Conservation (phyloP, 495 filamentous ascomycete genomes). For the Aspergillus heteromorphus region DNA sequence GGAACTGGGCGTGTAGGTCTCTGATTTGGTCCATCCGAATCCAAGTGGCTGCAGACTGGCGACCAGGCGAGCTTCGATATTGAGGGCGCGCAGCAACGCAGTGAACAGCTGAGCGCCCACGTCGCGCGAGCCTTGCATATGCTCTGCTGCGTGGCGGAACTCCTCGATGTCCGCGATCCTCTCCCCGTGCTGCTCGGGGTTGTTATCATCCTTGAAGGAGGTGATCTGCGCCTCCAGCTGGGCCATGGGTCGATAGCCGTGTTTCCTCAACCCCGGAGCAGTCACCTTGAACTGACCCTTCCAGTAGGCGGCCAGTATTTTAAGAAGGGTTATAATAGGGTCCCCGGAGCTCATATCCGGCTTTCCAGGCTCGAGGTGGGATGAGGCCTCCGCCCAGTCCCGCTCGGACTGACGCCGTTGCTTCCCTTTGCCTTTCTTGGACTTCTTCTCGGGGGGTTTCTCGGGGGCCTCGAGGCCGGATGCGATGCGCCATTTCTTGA, state of each 20-base stretch:
- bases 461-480: slow-evolving; percentile 54
- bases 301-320: slow-evolving; percentile 76
- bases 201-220: slow-evolving; percentile 55
- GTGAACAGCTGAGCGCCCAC: slow-evolving; percentile 88
- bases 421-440: slow-evolving; percentile 42
- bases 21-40: slow-evolving; percentile 84
- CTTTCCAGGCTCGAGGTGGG: slow-evolving; percentile 61
- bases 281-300: slow-evolving; percentile 75
- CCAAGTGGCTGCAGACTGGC: slow-evolving; percentile 82
- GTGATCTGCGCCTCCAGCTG: slow-evolving; percentile 60
- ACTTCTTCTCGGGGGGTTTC: slow-evolving; percentile 26
- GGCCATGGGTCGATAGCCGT: slow-evolving; percentile 72
- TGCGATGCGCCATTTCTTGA: slow-evolving; percentile 67
- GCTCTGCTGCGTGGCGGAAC: slow-evolving; percentile 62
- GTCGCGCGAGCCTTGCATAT: slow-evolving; percentile 78
- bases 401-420: slow-evolving; percentile 43
- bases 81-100: slow-evolving; percentile 75
- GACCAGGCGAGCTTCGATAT: slow-evolving; percentile 74
- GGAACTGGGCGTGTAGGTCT: slow-evolving; percentile 51
- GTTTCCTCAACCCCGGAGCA: slow-evolving; percentile 77
- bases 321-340: slow-evolving; percentile 74
- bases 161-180: slow-evolving; percentile 56
- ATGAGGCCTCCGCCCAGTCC: slow-evolving; percentile 70
- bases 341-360: slow-evolving; percentile 75
- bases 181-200: slow-evolving; percentile 68